These are phyloP conservation scores for Lepidium didymum DNA, from an alignment of 345 rosid genomes.

Conservation along the genomic window DNA sequence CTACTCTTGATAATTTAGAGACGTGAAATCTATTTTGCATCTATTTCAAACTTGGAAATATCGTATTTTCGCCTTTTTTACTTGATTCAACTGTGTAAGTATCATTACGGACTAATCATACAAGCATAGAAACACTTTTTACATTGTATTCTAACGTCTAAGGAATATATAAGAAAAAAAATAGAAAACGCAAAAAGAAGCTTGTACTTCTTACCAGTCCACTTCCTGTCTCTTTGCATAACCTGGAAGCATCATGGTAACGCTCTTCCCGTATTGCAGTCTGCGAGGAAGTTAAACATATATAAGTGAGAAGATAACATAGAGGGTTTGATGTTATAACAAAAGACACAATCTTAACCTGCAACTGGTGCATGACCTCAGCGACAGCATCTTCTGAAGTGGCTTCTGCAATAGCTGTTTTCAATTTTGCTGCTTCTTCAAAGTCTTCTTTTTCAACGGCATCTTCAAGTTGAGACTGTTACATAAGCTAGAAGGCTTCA, in stretches of 20 bases:
- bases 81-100: neutral
- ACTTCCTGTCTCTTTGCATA: slow-evolving; percentile 68
- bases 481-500: slow-evolving; percentile 9
- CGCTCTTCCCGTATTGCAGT: slow-evolving; percentile 72
- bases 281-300: slow-evolving; percentile 32
- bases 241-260: slow-evolving; percentile 77
- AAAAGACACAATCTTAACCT: slow-evolving; percentile 36
- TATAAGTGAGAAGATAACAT: neutral
- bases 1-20: neutral
- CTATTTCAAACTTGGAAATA: neutral
- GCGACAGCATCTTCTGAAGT: slow-evolving; percentile 62
- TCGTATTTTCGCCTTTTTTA: neutral
- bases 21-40: neutral
- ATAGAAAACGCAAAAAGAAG: neutral
- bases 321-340: slow-evolving; percentile 4
- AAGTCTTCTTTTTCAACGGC: slow-evolving; percentile 88
- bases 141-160: neutral
- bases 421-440: slow-evolving; percentile 75
- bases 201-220: slow-evolving; percentile 53
- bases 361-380: slow-evolving; percentile 70
- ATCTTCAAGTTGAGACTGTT: slow-evolving; percentile 84
- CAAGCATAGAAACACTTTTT: neutral
- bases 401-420: slow-evolving; percentile 62
- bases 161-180: neutral
- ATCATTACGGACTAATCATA: neutral